phyloP scores from a whole-genome alignment of 2,329 filamentous ascomycete species.

The Xylogone sp. region DNA sequence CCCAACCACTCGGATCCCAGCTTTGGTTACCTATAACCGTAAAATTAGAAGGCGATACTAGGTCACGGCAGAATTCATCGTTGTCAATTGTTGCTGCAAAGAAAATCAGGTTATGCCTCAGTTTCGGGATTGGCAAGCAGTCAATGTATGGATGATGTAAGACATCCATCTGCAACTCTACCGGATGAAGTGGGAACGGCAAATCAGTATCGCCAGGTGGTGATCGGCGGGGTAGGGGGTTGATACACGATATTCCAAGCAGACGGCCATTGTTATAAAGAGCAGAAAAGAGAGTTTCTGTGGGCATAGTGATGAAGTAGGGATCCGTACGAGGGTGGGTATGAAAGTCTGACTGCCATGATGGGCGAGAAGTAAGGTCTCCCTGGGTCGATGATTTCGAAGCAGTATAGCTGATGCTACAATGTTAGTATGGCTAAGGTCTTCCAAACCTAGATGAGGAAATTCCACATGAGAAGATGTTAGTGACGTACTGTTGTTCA shows the following conservation, averaged over 20 bases:
- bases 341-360: neutral
- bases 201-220: neutral
- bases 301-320: neutral
- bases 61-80: conserved; percentile 1
- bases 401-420: too few relatives aligned
- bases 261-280: conserved; percentile 14
- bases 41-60: conserved; percentile 2
- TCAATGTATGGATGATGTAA: conserved; percentile 15
- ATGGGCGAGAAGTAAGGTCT: neutral
- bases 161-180: conserved; percentile 3
- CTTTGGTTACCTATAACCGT: neutral
- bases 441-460: too few relatives aligned
- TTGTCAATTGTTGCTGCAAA: neutral
- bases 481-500: too few relatives aligned
- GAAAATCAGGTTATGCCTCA: conserved; percentile 13
- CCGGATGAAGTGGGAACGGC: conserved; percentile 9
- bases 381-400: neutral
- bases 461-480: neutral
- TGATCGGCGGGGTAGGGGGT: conserved; percentile 2
- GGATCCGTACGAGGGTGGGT: conserved; percentile 5
- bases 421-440: too few relatives aligned
- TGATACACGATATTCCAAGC: conserved; percentile 10
- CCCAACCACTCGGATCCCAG: conserved; percentile 2
- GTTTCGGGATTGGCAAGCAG: conserved; percentile 9
- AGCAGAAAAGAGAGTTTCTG: conserved; percentile 3